Base-by-base conservation (phyloP, 2,329 filamentous ascomycete genomes). In the Rutstroemia sp. region DNA sequence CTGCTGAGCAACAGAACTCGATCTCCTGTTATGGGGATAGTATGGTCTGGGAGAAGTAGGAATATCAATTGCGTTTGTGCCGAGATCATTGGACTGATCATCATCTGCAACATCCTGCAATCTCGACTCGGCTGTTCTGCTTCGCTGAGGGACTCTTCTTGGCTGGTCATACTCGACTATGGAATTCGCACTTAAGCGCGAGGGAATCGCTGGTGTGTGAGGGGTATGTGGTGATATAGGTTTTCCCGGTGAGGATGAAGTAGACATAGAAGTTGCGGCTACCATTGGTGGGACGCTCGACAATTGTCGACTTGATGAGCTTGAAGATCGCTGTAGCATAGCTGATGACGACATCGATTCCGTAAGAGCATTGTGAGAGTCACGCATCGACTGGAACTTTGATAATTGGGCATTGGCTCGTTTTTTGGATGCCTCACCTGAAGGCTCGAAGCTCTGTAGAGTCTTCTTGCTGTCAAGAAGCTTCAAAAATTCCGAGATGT, bases 261-360 rank as follows among this genome's bases (percentile, higher is more conserved):
- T 86, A 4, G 92, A 96, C 61, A 90, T 77, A 0, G 88, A 90
- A 4, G 86, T 87, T 0, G 91, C 78, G 53, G 89, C 66, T 45
- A 69, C 87, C 70, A 91, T 89, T 58, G 87, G 78, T 2, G 81
- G 80, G 3, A 83, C 78, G 60, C 81, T 82, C 9, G 77, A 74
- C 48, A 84, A 66, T 56, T 83, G 81, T 27, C 81, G 74, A 61
- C 81, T 84, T 0, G 81, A 84, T 0, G 91, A 89, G 57, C 83
- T 88, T 4, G 88, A 90, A 0, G 90, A 94, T 40, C 89, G 83
- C 48, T 95, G 88, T 57, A 96, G 75, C 64, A 95, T 83, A 65
- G 91, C 80, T 0, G 92, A 97, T 0, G 90, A 94, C 27, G 89
- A 90, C 79, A 99, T 90, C 0, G 91, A 96, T 54, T 99, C 94